These are phyloP conservation scores for Ophiosphaerella narmari DNA, from an alignment of 2,329 filamentous ascomycete species.

Conservation along the genomic window DNA sequence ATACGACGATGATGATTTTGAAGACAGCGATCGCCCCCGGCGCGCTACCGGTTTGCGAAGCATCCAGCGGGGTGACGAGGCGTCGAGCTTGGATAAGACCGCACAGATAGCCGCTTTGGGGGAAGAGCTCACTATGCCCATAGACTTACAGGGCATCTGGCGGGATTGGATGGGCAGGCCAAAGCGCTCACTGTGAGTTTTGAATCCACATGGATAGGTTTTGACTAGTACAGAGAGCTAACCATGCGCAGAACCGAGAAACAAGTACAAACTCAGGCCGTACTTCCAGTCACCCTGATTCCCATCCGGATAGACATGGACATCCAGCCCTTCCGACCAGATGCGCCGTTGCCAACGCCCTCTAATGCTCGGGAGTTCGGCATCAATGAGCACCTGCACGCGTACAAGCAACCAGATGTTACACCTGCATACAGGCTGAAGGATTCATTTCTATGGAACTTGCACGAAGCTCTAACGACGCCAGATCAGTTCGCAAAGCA, in stretches of 20 bases:
- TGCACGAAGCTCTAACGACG: constrained; percentile 91
- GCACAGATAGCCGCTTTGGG: constrained; percentile 77
- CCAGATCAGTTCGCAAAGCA: constrained; percentile 94
- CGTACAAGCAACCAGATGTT: constrained; percentile 78
- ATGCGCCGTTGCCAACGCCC: constrained; percentile 67
- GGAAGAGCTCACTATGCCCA: constrained; percentile 78
- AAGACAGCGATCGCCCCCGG: constrained; percentile 71
- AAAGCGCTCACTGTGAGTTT: constrained; percentile 52
- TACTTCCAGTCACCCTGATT: constrained; percentile 85
- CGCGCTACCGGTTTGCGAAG: constrained; percentile 81
- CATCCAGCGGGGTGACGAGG: constrained; percentile 69
- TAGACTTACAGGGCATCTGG: constrained; percentile 88
- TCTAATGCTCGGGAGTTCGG: constrained; percentile 61
- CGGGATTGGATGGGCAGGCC: constrained; percentile 91
- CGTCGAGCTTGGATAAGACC: constrained; percentile 60
- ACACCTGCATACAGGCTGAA: constrained; percentile 87
- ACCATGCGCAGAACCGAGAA: constrained; percentile 56
- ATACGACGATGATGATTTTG: constrained; percentile 82
- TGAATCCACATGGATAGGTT: constrained; percentile 17
- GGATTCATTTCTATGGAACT: constrained; percentile 96
- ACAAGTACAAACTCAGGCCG: constrained; percentile 68
- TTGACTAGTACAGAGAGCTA: constrained; percentile 5
- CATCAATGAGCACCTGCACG: constrained; percentile 73
- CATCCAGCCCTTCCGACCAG: constrained; percentile 75
- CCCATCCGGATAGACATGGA: constrained; percentile 97